phyloP scores from a whole-genome alignment of 805 yeast species.

The Starmera amethionina region DNA sequence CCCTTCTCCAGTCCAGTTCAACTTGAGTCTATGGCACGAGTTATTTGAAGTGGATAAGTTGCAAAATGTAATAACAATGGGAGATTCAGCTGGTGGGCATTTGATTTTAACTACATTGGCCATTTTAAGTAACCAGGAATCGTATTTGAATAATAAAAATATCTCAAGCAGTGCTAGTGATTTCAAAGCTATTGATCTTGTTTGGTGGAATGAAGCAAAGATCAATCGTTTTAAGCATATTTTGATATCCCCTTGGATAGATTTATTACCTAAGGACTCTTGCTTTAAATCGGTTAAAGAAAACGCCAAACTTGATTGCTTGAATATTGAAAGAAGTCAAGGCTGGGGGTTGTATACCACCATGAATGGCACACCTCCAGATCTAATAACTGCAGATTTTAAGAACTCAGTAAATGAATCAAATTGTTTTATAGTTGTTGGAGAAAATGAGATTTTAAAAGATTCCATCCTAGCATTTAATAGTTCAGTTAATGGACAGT shows the following conservation, averaged over 20 bases:
- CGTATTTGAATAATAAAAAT: neutral
- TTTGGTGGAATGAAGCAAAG: neutral
- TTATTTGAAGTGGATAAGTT: neutral
- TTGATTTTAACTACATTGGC: neutral
- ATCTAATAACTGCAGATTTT: neutral
- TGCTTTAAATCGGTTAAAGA: neutral
- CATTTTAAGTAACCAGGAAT: neutral
- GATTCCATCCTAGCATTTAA: neutral
- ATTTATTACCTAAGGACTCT: neutral
- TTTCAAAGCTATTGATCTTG: neutral
- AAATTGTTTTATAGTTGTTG: neutral
- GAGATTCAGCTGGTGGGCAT: constrained; percentile 2
- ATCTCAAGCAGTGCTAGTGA: too few species aligned
- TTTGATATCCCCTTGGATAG: constrained; percentile 1
- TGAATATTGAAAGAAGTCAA: neutral
- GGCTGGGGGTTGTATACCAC: constrained; percentile 1
- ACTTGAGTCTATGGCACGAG: neutral
- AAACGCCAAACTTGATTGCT: neutral
- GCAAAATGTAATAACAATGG: constrained; percentile 1
- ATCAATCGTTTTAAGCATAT: neutral
- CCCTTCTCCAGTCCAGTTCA: neutral
- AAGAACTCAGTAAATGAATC: neutral
- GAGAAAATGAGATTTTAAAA: neutral
- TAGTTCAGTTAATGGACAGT: neutral
- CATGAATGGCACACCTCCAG: neutral